Conservation (phyloP, 768 basidiomycete species). For the Auricularia sp. region DNA sequence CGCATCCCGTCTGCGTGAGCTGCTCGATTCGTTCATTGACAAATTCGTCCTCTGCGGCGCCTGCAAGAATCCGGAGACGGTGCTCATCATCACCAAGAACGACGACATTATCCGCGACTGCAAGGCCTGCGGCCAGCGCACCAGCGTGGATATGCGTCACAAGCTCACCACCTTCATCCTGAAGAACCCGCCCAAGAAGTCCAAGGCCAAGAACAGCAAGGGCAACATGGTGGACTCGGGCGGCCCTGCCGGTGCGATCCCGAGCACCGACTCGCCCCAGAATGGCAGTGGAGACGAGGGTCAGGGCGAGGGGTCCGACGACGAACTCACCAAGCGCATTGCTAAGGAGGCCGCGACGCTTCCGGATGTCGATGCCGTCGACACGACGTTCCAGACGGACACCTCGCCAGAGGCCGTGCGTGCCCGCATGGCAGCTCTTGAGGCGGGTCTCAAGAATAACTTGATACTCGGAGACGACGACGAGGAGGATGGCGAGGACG, state of each 20-base stretch:
- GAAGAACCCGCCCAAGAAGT: slow-evolving; percentile 91
- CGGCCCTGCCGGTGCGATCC: slow-evolving; percentile 33
- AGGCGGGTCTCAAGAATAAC: slow-evolving; percentile 40
- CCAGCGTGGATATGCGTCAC: slow-evolving; percentile 90
- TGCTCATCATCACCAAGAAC: slow-evolving; percentile 78
- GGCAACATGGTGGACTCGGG: slow-evolving; percentile 44
- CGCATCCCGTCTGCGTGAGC: slow-evolving; percentile 80
- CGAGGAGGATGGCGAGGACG: slow-evolving; percentile 62
- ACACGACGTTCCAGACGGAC: slow-evolving; percentile 81
- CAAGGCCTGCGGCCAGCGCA: slow-evolving; percentile 94
- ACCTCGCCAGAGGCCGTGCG: slow-evolving; percentile 84
- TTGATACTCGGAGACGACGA: slow-evolving; percentile 68
- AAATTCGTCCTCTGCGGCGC: slow-evolving; percentile 95
- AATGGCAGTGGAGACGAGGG: slow-evolving; percentile 24
- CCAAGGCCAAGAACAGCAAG: slow-evolving; percentile 43
- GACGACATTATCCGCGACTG: slow-evolving; percentile 93
- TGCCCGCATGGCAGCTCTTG: slow-evolving; percentile 65
- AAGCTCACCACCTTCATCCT: slow-evolving; percentile 93
- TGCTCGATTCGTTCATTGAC: slow-evolving; percentile 94
- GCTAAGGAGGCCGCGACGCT: slow-evolving; percentile 75
- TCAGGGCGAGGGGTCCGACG: slow-evolving; percentile 48
- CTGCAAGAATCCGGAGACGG: slow-evolving; percentile 99
- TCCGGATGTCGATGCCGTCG: slow-evolving; percentile 48
- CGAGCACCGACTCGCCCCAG: slow-evolving; percentile 19
- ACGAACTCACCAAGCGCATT: slow-evolving; percentile 83